Evolutionary conservation across 2,329 filamentous ascomycete genomes (phyloP), one percentile per base, ranked within the genome.

Genomic region (Didymella segeticola): DNA sequence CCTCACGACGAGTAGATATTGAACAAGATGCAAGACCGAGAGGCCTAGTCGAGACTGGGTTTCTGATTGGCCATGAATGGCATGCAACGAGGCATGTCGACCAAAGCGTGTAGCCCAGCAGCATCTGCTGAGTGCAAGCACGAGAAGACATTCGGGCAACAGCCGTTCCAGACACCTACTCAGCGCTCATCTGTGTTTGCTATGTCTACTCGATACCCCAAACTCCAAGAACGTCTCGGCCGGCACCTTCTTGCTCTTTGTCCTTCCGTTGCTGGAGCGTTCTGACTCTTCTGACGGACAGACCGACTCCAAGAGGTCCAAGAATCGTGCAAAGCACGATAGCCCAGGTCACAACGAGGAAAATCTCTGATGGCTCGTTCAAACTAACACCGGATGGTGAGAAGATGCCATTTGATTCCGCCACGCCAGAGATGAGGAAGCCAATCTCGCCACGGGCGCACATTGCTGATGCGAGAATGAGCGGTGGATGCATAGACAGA

Each of bases 381-480:
- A 49, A 48, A 15, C 45, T 53, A 8, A 41, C 22, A 11, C 53
- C 38, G 1, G 61, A 48, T 5, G 62, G 56, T 1, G 70, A 69
- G 54, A 83, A 83, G 10, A 83, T 76, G 0, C 80, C 79, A 12
- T 77, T 75, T 5, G 74, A 80, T 63, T 90, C 81, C 0, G 88
- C 88, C 0, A 92, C 71, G 0, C 87, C 85, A 1, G 87, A 86
- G 56, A 95, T 90, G 36, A 93, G 71, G 57, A 91, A 91, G 0
- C 89, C 89, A 27, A 93, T 90, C 69, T 95, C 90, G 0, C 90
- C 89, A n/a, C 89, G 80, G 0, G 89, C 85, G 0, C 89, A 83
- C 89, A 93, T 93, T 2, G 84, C 84, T 15, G 82, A 78, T 0
- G 86, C 86, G 0, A 93, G 74, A 2, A 93, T 85, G 0, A 82